Evolutionary conservation across 163 green algal genomes (phyloP), one percentile per base, ranked within the genome.

Genomic region (Volvox carteri): DNA sequence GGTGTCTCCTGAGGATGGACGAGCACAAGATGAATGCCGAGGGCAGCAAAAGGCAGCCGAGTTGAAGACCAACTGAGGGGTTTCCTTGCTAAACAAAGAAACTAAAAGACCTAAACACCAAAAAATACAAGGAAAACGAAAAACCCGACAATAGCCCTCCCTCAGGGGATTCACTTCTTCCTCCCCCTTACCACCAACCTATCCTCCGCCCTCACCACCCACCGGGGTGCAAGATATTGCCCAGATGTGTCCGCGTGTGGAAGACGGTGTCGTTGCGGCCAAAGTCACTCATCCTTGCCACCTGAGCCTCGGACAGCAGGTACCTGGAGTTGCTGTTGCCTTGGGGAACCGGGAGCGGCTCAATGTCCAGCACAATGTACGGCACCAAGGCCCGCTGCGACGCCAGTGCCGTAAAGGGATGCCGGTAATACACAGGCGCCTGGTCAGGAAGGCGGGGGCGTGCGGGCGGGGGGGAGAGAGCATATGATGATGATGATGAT

Each of bases 291-390:
- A 94, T 89, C 3, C 96, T 90, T 0, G 97, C 97, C n/a, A 99
- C 95, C 90, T 95, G 85, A 28, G 90, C 95, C 56, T 98, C 95
- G 12, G 96, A 96, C 78, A 97, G 83, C 52, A 72, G 19, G 60
- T 42, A 85, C 50, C 76, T 85, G 76, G 16, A 44, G 77, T 68
- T 60, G 23, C 33, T 88, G 50, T 42, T 44, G 52, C 28, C 54
- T 35, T 78, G 70, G 37, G 3, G 60, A 78, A 76, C 86, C 65
- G 33, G 41, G 11, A 91, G 25, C 18, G 80, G 84, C 93, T 99
- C 98, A 1, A 98, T 91, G 91, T 99, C 98, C 70, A 99, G 91
- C 23, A 99, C 93, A 9, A 99, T 92, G 85, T 97, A 99, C 91
- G 98, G 95, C 21, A 95, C 84, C 90, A 94, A 70, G 54, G 90